These are phyloP conservation scores for Boletales sp. DNA, from an alignment of 768 basidiomycete species.

Conservation along the genomic window DNA sequence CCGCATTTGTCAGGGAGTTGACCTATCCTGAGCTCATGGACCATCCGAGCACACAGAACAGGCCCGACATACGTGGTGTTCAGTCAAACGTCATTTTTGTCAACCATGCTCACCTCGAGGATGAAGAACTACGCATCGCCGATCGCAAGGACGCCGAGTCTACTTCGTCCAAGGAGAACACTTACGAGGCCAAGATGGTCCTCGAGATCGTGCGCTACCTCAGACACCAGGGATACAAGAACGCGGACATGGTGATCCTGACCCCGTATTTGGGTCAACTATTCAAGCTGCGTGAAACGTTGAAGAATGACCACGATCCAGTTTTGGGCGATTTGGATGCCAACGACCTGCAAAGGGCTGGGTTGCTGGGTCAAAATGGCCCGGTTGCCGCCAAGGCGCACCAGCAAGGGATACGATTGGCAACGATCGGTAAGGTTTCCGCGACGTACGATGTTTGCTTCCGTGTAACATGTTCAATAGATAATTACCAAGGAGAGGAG, in stretches of 20 bases:
- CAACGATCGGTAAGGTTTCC: slow-evolving; percentile 56
- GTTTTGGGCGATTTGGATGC: slow-evolving; percentile 1
- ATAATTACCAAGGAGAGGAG: slow-evolving; percentile 79
- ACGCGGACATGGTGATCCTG: slow-evolving; percentile 55
- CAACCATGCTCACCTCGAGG: slow-evolving; percentile 55
- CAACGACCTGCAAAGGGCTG: slow-evolving; percentile 55
- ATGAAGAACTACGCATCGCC: slow-evolving; percentile 36
- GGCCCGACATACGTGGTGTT: slow-evolving; percentile 53
- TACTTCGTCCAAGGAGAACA: slow-evolving; percentile 59
- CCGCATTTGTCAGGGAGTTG: slow-evolving; percentile 53
- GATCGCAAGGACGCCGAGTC: slow-evolving; percentile 48
- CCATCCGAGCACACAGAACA: slow-evolving; percentile 43
- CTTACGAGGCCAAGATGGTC: slow-evolving; percentile 59
- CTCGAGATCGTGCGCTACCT: slow-evolving; percentile 65
- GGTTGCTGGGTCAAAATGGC: slow-evolving; percentile 38
- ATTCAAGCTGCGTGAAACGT: slow-evolving; percentile 40
- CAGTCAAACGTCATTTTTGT: slow-evolving; percentile 61
- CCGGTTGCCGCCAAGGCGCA: slow-evolving; percentile 41
- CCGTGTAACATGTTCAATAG: slow-evolving; percentile 29
- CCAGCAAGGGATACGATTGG: slow-evolving; percentile 43
- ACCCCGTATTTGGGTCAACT: slow-evolving; percentile 73
- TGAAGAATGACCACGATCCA: slow-evolving; percentile 51
- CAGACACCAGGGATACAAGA: slow-evolving; percentile 65
- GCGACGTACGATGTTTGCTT: not conserved
- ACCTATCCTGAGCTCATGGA: slow-evolving; percentile 71